phyloP scores from a whole-genome alignment of 345 rosid genomes.

The Hypericum perforatum region DNA sequence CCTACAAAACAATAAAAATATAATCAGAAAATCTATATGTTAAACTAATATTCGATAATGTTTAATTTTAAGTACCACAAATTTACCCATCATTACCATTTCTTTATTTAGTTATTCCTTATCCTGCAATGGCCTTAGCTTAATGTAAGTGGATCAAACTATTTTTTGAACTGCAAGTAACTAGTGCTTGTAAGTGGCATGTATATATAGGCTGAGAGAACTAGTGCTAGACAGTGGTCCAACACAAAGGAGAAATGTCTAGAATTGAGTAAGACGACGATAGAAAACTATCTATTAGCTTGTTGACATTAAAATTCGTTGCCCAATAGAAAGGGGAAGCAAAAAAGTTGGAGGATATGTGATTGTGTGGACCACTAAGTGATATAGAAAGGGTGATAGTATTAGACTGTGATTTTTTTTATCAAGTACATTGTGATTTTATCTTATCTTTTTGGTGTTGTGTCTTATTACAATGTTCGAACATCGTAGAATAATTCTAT shows the following conservation, averaged over 20 bases:
- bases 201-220: conserved; percentile 23
- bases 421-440: no score
- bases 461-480: no score
- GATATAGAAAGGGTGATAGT: no score
- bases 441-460: no score
- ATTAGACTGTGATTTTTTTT: no score
- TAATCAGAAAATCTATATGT: no score
- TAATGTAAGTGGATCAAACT: neutral
- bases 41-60: no score
- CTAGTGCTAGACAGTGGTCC: conserved; percentile 28
- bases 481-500: no score
- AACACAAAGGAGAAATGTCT: conserved; percentile 36
- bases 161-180: conserved; percentile 1
- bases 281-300: conserved; percentile 13
- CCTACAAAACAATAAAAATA: conserved; percentile 27
- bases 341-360: neutral
- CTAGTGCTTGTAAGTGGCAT: conserved; percentile 7
- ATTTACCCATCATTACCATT: no score
- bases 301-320: conserved; percentile 13
- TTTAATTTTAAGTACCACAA: no score
- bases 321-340: neutral
- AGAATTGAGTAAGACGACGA: conserved; percentile 27
- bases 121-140: no score
- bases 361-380: neutral
- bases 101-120: no score